Percentiles rank a stretch among this genome's conserved stretches.
phyloP scores from a whole-genome alignment of 176 grass and related monocot genomes.

The Ensete ventricosum region DNA sequence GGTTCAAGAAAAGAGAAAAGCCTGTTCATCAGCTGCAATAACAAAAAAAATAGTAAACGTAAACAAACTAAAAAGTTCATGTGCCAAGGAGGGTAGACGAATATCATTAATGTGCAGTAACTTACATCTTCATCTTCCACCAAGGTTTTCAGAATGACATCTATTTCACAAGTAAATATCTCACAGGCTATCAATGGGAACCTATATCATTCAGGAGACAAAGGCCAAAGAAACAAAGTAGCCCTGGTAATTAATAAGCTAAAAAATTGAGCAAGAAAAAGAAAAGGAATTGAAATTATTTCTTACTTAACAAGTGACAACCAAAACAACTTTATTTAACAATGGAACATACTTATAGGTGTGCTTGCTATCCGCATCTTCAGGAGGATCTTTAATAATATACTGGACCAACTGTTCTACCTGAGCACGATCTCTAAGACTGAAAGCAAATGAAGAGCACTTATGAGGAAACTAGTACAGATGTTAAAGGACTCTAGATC shows the following conservation, averaged over 20 bases:
- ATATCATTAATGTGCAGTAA: neutral
- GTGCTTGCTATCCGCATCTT: constrained; percentile 6
- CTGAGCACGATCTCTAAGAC: constrained; percentile 11
- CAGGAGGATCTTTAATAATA: constrained; percentile 14
- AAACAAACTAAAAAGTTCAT: neutral
- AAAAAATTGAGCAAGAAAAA: neutral
- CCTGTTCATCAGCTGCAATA: constrained; percentile 6
- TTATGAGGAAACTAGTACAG: neutral
- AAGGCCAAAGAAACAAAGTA: neutral
- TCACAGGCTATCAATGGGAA: constrained; percentile 18
- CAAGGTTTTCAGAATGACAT: constrained; percentile 16
- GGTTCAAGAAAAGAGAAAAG: constrained; percentile 18
- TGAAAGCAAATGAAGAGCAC: neutral
- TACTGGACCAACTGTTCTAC: constrained; percentile 15
- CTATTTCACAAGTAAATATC: constrained; percentile 23
- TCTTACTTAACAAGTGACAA: neutral
- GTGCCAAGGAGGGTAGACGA: neutral
- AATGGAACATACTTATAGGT: constrained; percentile 4
- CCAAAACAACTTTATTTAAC: neutral
- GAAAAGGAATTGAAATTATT: neutral
- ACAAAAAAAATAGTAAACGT: neutral
- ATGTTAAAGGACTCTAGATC: neutral
- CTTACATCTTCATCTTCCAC: constrained; percentile 15
- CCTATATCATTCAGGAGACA: constrained; percentile 10
- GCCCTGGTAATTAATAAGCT: neutral